A percentile compares a stretch with the other conserved stretches of the same genome.
phyloP scores from a whole-genome alignment of 352 stramenopile species.

The Globisporangium iwayamae region DNA sequence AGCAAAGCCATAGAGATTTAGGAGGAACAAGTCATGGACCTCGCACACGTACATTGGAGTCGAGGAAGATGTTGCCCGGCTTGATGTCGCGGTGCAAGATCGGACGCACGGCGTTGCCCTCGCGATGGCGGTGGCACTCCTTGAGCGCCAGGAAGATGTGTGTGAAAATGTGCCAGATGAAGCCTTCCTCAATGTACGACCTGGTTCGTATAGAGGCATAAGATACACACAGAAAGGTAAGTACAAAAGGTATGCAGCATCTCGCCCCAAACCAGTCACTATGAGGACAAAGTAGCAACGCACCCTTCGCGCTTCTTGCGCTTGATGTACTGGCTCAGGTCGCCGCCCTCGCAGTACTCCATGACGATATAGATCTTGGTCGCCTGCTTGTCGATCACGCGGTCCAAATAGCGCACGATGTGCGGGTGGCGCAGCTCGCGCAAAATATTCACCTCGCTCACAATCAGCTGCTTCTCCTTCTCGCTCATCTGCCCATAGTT shows the following conservation, averaged over 20 bases:
- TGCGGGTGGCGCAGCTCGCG: slow-evolving; percentile 91
- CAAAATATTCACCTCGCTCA: slow-evolving; percentile 93
- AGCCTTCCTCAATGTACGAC: slow-evolving; percentile 90
- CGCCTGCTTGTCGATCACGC: slow-evolving; percentile 90
- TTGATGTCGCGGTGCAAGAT: slow-evolving; percentile 92
- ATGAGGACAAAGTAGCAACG: slow-evolving; percentile 15
- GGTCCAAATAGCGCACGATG: slow-evolving; percentile 92
- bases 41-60: slow-evolving; percentile 67
- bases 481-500: slow-evolving; percentile 92
- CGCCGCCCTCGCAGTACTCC: slow-evolving; percentile 91
- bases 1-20: slow-evolving; percentile 10
- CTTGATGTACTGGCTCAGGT: slow-evolving; percentile 90
- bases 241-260: background rate
- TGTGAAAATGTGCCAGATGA: slow-evolving; percentile 92
- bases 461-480: slow-evolving; percentile 93
- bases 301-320: slow-evolving; percentile 87
- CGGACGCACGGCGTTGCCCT: slow-evolving; percentile 71
- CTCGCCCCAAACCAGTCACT: background rate
- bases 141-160: slow-evolving; percentile 91
- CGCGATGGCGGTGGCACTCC: slow-evolving; percentile 86
- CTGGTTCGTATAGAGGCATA: slow-evolving; percentile 18
- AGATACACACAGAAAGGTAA: background rate
- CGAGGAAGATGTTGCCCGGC: slow-evolving; percentile 91
- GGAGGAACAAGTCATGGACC: background rate
- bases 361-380: slow-evolving; percentile 95